Evolutionary conservation across 192 early-diverging fungal species (phyloP), one percentile per base, ranked within the genome.

Genomic region (Haplosporangium gracile): DNA sequence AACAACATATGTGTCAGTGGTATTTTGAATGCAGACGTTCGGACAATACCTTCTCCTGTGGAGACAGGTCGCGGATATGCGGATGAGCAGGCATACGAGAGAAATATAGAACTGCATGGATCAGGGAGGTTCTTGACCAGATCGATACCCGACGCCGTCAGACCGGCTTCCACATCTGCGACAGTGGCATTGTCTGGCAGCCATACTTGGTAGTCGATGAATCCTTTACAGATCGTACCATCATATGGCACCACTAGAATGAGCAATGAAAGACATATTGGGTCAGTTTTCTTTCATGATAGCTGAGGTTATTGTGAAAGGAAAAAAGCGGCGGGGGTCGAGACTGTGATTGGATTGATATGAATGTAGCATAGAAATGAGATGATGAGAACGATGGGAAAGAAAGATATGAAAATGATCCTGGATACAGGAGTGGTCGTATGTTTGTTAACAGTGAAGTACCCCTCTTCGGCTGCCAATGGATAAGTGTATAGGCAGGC

Each of bases 201-300:
- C 78, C 78, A 80, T 9, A 80, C 71, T 8, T 80, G 36, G 22
- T 80, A 80, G 34, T 80, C 71, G 40, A 80, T 73, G 42, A 49
- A 80, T 24, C 78, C 78, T 53, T 80, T n/a, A 26, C 74, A 75
- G 7, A 34, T 53, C 13, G 18, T 53, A n/a, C 74, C 74, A 36
- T 24, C 29, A 39, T 75, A 75, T 6, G 74, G 53, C 1, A 75
- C 74, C 74, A 75, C 74, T 75, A 5, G 16, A 42, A 29, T 5
- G n/a, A 43, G 7, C 10, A 45, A 40, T 10, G 18, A 72, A 73
- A 34, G 26, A 9, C 1, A 15, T 3, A 11, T 63, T 22, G 26
- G 32, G 57, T 29, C 1, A 63, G 57, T 11, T 63, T 13, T 11
- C 57, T 63, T 57, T 22, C 24, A 0, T 26, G 26, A 16, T 49